phyloP scores from a whole-genome alignment of 2,329 filamentous ascomycete genomes.

The Didymella lethalis region DNA sequence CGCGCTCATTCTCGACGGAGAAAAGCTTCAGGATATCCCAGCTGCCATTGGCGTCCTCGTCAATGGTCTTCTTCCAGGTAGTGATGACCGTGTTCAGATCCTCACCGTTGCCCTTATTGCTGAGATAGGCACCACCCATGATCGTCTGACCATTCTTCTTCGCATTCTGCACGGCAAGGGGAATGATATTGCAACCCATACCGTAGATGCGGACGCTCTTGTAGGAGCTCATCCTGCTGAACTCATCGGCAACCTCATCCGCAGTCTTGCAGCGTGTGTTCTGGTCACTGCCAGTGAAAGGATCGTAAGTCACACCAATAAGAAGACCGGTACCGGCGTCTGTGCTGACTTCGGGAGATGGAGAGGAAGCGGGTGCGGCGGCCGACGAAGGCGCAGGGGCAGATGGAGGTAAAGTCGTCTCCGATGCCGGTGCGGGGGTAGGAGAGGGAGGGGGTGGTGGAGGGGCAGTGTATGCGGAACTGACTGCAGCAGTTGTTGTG shows the following conservation, averaged over 20 bases:
- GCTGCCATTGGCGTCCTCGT: conserved; percentile 56
- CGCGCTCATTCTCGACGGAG: conserved; percentile 80
- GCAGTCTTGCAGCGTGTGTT: conserved; percentile 68
- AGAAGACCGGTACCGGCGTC: conserved; percentile 25
- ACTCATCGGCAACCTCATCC: conserved; percentile 69
- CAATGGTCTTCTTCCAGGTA: conserved; percentile 66
- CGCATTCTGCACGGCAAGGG: conserved; percentile 68
- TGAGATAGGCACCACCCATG: conserved; percentile 77
- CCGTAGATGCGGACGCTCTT: conserved; percentile 78
- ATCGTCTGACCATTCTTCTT: conserved; percentile 72
- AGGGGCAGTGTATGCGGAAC: conserved; percentile 2
- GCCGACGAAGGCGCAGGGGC: conserved; percentile 15
- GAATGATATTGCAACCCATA: conserved; percentile 77
- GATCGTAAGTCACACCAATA: conserved; percentile 47
- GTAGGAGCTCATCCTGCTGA: conserved; percentile 67
- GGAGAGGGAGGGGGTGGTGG: conserved; percentile 6
- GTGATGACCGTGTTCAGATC: conserved; percentile 61
- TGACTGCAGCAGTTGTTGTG: neutral
- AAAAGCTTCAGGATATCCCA: conserved; percentile 77
- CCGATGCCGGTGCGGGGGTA: neutral
- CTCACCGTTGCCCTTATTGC: conserved; percentile 56
- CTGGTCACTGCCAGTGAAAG: conserved; percentile 31
- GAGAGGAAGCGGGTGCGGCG: conserved; percentile 9
- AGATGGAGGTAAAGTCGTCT: conserved; percentile 7
- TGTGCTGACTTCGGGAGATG: conserved; percentile 3